These are phyloP conservation scores for Amaranthus tricolor DNA, from an alignment of 179 eudicot species.

Conservation along the genomic window DNA sequence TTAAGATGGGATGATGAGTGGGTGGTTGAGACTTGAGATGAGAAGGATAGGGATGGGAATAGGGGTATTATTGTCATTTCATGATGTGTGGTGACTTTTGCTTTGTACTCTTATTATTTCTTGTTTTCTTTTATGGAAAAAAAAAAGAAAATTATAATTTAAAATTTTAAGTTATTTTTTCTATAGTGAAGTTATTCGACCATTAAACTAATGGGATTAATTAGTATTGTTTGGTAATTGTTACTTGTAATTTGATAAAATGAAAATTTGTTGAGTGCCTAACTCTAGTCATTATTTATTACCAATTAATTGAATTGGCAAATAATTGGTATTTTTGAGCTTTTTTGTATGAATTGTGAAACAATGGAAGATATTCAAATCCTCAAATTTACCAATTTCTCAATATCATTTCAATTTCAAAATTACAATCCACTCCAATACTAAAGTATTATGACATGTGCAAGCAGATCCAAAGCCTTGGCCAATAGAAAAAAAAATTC, in stretches of 20 bases:
- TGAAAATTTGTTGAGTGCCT: neutral
- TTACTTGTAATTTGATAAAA: slow-evolving; percentile 4
- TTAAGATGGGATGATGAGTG: slow-evolving; percentile 15
- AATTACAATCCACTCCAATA: no score
- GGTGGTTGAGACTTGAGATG: slow-evolving; percentile 7
- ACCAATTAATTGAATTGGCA: neutral
- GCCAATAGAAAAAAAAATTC: no score
- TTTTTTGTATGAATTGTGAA: no score
- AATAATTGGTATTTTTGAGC: neutral
- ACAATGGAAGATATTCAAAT: no score
- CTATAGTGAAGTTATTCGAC: neutral
- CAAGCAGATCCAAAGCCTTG: no score
- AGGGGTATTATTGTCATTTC: slow-evolving; percentile 44
- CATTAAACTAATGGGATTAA: neutral
- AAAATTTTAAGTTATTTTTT: neutral
- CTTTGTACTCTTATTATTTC: slow-evolving; percentile 8
- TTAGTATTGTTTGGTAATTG: neutral
- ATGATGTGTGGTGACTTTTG: slow-evolving; percentile 25
- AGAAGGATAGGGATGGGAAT: slow-evolving; percentile 15
- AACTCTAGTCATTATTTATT: neutral
- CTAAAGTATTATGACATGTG: no score
- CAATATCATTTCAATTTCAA: no score
- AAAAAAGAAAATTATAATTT: neutral
- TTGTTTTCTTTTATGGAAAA: slow-evolving; percentile 1
- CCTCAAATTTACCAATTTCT: no score